Evolutionary conservation across 2,329 filamentous ascomycete species (phyloP), one percentile per base, ranked within the genome.

Genomic region (Beauveria sp.): DNA sequence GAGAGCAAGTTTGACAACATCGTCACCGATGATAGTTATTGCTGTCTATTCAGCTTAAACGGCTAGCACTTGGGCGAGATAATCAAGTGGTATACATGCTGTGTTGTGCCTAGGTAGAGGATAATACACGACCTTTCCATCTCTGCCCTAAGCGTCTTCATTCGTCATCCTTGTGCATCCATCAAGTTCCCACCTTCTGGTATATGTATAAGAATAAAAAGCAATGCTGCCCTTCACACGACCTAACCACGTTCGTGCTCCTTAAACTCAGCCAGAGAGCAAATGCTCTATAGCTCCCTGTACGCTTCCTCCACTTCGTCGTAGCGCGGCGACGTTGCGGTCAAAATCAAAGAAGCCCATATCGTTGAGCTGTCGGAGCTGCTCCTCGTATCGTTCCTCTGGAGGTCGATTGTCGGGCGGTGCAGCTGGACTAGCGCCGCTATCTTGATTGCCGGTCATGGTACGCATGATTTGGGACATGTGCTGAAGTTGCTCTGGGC

Each of bases 321-420:
- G 83, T 70, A 99, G 77, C 5, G 95, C 95, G 61, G 89, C 86
- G 38, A 99, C 86, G 68, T 99, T 99, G 67, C 90, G 80, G 58
- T 99, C 93, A 70, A 98, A 99, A 71, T 99, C 93, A 72, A 86
- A 96, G 77, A 99, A 99, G 3, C 95, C 95, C 95, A 99, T 99
- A 66, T 98, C 95, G 73, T 99, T 99, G 65, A 99, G 78, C 76
- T 98, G 92, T 63, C 91, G 82, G 55, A 99, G 79, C 75, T 99
- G 93, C 38, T 90, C 87, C 3, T 90, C 92, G 69, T 96, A 99
- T 63, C 91, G 81, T 75, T 98, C 95, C 79, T 99, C 95, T 0
- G 95, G 93, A 5, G 95, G 93, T 64, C 93, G 84, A 70, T 82
- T 96, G 75, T 99, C 95, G 3, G 82, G 75, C 5, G 91, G 89